Percentiles rank a stretch among this genome's conserved stretches.
phyloP scores from a whole-genome alignment of 768 basidiomycete species.

The Pleurotus citrinopileatus region DNA sequence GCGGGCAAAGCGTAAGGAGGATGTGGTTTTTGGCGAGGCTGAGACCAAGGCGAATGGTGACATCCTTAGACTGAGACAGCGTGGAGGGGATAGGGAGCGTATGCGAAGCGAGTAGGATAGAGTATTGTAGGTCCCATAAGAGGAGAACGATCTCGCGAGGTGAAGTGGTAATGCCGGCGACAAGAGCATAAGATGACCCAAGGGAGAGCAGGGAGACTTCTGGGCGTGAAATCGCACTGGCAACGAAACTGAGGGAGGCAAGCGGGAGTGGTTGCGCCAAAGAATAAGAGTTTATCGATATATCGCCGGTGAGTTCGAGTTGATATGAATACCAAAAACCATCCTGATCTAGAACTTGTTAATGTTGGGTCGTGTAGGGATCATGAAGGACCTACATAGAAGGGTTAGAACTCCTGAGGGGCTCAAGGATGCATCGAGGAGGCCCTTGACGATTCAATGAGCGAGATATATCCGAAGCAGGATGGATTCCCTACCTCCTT shows the following conservation, averaged over 20 bases:
- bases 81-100: slow-evolving; percentile 47
- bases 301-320: slow-evolving; percentile 21
- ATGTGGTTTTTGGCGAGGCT: slow-evolving; percentile 41
- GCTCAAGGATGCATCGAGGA: slow-evolving; percentile 41
- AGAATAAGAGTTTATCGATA: slow-evolving; percentile 21
- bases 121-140: slow-evolving; percentile 70
- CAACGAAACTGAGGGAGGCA: slow-evolving; percentile 19
- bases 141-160: slow-evolving; percentile 46
- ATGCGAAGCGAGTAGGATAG: slow-evolving; percentile 57
- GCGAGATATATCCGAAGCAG: slow-evolving; percentile 8
- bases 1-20: slow-evolving; percentile 39
- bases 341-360: slow-evolving; percentile 31
- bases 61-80: slow-evolving; percentile 25
- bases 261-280: slow-evolving; percentile 25
- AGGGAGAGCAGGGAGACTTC: slow-evolving; percentile 43
- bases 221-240: not conserved
- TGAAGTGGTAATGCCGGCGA: slow-evolving; percentile 39
- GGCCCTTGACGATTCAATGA: slow-evolving; percentile 25
- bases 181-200: slow-evolving; percentile 55
- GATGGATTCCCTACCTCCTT: slow-evolving; percentile 24
- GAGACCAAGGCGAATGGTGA: slow-evolving; percentile 28
- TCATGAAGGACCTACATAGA: slow-evolving; percentile 35
- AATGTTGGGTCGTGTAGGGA: not conserved
- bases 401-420: slow-evolving; percentile 46
- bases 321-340: slow-evolving; percentile 42